Evolutionary conservation across 768 basidiomycete genomes (phyloP).

Genomic region (Cubamyces sp.): DNA sequence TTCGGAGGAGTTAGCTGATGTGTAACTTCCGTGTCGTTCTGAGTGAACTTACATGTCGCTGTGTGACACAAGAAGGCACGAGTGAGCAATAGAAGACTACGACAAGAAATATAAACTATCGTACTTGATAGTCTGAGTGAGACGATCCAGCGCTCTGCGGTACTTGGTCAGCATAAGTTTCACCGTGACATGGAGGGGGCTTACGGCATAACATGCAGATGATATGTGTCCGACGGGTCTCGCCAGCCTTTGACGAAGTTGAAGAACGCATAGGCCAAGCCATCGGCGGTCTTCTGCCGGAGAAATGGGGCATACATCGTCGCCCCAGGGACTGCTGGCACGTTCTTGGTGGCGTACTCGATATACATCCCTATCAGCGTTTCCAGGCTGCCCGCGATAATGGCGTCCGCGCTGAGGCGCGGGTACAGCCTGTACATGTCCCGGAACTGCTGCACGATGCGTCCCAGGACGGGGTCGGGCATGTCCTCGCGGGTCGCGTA

Average conservation of each 20-base stretch:
- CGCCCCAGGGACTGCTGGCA: conserved; percentile 31
- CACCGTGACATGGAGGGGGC: neutral
- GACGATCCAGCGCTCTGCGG: conserved; percentile 1
- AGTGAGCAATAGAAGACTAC: no score
- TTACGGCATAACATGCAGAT: conserved; percentile 43
- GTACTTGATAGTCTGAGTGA: neutral
- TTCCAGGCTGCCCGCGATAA: conserved; percentile 39
- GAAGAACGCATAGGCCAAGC: conserved; percentile 41
- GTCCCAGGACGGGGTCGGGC: conserved; percentile 37
- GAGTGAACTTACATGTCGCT: conserved; percentile 19
- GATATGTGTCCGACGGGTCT: conserved; percentile 32
- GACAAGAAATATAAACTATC: neutral
- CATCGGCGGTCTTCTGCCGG: conserved; percentile 36
- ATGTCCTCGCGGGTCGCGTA: conserved; percentile 37
- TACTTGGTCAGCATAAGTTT: neutral
- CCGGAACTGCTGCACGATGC: conserved; percentile 39
- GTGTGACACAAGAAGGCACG: neutral
- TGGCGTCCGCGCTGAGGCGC: conserved; percentile 30
- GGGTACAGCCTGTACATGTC: conserved; percentile 36
- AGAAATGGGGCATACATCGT: conserved; percentile 34
- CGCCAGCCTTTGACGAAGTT: conserved; percentile 33
- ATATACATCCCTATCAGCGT: conserved; percentile 40
- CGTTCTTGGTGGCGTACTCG: conserved; percentile 36
- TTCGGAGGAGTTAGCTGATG: neutral
- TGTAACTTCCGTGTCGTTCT: no score